Conservation (phyloP, 73 alveolate genomes). For the Stentor roeselii region DNA sequence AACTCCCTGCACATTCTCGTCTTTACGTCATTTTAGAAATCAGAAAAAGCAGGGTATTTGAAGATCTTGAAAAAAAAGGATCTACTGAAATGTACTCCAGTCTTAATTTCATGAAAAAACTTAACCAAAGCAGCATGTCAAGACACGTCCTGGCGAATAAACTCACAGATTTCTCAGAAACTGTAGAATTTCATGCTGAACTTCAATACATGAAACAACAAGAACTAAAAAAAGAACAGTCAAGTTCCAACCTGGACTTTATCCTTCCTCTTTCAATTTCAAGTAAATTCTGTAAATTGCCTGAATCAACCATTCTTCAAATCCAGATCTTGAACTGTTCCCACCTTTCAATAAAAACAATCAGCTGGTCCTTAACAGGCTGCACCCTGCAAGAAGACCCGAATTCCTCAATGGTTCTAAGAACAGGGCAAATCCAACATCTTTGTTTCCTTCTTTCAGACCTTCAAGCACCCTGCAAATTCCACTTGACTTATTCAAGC, state of each 20-base stretch:
- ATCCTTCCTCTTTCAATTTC: neutral
- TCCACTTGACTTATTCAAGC: neutral
- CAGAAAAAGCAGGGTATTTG: neutral
- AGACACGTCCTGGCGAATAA: neutral
- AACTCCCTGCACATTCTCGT: conserved; percentile 10
- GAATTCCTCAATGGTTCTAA: neutral
- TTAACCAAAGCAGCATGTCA: neutral
- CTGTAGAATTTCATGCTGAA: neutral
- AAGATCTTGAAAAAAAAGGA: neutral
- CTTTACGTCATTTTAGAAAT: neutral
- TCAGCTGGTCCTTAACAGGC: neutral
- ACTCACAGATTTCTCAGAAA: neutral
- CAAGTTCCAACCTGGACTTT: neutral
- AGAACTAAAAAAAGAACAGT: neutral
- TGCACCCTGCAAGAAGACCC: neutral
- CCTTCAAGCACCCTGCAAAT: neutral
- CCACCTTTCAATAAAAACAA: neutral
- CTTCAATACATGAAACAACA: neutral
- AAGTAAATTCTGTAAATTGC: neutral
- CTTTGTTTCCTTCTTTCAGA: neutral
- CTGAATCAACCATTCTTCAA: neutral
- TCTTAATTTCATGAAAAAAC: neutral
- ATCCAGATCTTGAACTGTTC: neutral
- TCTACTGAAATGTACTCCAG: neutral
- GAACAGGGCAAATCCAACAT: conserved; percentile 1